Base-by-base conservation (phyloP, 768 basidiomycete species). In the Agaricus sinodeliciosus region DNA sequence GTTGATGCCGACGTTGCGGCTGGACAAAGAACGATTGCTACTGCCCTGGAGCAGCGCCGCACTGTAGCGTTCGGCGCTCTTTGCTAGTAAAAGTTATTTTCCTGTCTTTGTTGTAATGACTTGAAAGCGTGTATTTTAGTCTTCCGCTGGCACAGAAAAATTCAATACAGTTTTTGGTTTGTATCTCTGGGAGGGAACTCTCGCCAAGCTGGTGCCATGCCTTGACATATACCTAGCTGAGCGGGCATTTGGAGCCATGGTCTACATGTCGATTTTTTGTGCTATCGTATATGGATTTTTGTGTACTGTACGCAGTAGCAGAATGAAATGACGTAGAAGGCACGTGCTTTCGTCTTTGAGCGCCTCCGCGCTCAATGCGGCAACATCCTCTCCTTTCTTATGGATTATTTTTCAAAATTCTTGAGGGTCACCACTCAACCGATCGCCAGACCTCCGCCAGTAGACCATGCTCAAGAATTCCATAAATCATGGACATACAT, bases 321-420 rank as follows among this genome's bases (percentile, higher is more conserved):
- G 37, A 3, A 41, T 53, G 7, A 37, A 11, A 36, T 43, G 41
- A 16, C n/a, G 40, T n/a, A n/a, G n/a, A 54, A 39, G 48, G 12
- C 49, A 50, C 49, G 49, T 50, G 51, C 36, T 37, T 31, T 26
- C 16, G 16, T 18, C 43, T 28, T 35, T 36, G 16, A 34, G 25
- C 47, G 16, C 18, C 13, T 28, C 34, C 35, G 11, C 18, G 41
- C 28, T 26, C 19, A 35, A 40, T n/a, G 19, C 11, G 31, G 16
- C 15, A 19, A 40, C 39, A 25, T 35, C n/a, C 43, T 39, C 43
- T 18, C 43, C 47, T 11, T 42, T 36, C 59, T 49, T 55, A 90
- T 90, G 88, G 87, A 90, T 61, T 92, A 91, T 66, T 92, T 93
- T 63, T 85, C 87, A 48, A 90, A 88, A 63, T 90, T 91, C 62